These are phyloP conservation scores for Arctostaphylos glauca DNA, from an alignment of 148 eudicot genomes.

Conservation along the genomic window DNA sequence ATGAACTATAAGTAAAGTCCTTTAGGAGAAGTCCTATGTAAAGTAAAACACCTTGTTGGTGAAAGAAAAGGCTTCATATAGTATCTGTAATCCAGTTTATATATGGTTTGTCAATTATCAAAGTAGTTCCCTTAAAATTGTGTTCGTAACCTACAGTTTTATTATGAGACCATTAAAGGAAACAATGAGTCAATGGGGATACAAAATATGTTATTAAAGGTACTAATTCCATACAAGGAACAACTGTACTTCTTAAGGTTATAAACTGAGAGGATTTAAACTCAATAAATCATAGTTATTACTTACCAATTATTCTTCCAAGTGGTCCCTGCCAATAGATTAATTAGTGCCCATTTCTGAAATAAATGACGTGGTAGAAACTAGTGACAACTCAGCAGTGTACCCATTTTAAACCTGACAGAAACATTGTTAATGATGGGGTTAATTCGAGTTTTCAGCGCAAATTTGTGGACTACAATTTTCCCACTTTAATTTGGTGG, in stretches of 20 bases:
- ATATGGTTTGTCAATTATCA: background rate
- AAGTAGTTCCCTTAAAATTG: background rate
- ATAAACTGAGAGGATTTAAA: background rate
- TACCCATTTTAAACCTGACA: background rate
- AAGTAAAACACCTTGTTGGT: background rate
- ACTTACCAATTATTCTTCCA: background rate
- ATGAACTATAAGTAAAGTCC: background rate
- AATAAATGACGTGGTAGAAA: background rate
- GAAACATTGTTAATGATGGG: background rate
- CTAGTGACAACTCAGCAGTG: background rate
- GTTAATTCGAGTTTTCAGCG: background rate
- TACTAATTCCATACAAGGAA: background rate
- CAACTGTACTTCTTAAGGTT: background rate
- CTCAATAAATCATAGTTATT: background rate
- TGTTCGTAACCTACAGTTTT: background rate
- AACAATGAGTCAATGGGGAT: background rate
- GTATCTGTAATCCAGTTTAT: background rate
- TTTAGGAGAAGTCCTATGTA: background rate
- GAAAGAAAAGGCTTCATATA: background rate
- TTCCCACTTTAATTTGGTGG: background rate
- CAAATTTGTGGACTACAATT: background rate
- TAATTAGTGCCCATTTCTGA: background rate
- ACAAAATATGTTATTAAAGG: background rate
- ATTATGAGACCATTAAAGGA: background rate
- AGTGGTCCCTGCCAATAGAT: background rate